These are phyloP conservation scores for Metschnikowia aberdeeniae DNA, from an alignment of 805 yeast genomes.

Conservation along the genomic window DNA sequence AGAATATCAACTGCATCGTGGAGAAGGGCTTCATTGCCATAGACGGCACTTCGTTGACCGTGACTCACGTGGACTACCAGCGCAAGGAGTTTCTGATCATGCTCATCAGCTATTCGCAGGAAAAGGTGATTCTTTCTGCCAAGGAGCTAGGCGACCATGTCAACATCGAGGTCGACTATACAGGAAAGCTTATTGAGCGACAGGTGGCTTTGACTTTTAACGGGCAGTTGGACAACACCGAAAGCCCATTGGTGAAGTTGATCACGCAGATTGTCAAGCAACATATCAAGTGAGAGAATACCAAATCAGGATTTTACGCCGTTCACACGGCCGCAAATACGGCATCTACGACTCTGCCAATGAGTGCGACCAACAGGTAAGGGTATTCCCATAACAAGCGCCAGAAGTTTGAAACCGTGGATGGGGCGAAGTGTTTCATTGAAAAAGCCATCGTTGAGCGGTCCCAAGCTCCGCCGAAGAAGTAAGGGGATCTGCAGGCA, in stretches of 20 bases:
- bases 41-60: constrained; percentile 91
- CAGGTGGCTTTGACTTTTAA: constrained; percentile 63
- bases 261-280: constrained; percentile 34
- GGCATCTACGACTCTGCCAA: no score
- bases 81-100: constrained; percentile 66
- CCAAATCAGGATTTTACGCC: no score
- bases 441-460: no score
- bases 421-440: no score
- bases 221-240: constrained; percentile 47
- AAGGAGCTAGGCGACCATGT: constrained; percentile 63
- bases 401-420: no score
- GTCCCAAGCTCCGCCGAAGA: no score
- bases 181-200: constrained; percentile 87
- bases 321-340: no score
- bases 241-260: constrained; percentile 47
- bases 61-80: constrained; percentile 68
- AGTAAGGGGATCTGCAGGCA: no score
- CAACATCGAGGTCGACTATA: constrained; percentile 91
- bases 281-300: constrained; percentile 5
- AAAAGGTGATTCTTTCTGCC: constrained; percentile 65
- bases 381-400: no score
- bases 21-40: constrained; percentile 92
- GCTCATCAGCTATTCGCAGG: constrained; percentile 90
- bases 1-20: constrained; percentile 70
- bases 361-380: no score